Evolutionary conservation across 2,329 filamentous ascomycete genomes (phyloP).

Genomic region (Pseudonectria buxi): DNA sequence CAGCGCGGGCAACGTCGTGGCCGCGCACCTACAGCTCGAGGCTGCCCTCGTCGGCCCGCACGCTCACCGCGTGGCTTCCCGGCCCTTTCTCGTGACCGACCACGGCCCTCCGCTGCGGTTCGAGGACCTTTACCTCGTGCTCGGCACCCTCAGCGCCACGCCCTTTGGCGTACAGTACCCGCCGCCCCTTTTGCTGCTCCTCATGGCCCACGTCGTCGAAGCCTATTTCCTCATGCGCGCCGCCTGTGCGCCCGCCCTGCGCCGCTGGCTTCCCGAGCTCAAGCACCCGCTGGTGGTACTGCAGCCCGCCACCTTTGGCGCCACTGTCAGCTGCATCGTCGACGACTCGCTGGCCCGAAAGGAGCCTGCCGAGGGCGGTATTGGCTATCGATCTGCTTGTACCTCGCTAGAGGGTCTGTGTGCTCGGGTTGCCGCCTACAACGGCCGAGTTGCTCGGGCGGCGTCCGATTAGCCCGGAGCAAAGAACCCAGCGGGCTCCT

Average conservation of each 20-base stretch:
- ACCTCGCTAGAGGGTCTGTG: slow-evolving; percentile 36
- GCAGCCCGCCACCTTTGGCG: slow-evolving; percentile 34
- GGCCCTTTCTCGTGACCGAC: slow-evolving; percentile 46
- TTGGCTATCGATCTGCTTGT: slow-evolving; percentile 33
- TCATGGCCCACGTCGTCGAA: slow-evolving; percentile 27
- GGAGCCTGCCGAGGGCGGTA: slow-evolving; percentile 31
- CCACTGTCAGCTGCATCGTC: slow-evolving; percentile 29
- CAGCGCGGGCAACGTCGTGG: slow-evolving; percentile 44
- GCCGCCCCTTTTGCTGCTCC: slow-evolving; percentile 30
- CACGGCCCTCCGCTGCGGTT: slow-evolving; percentile 37
- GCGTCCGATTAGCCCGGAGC: no score
- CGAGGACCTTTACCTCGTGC: slow-evolving; percentile 32
- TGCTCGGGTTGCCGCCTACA: slow-evolving; percentile 35
- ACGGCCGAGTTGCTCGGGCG: slow-evolving; percentile 14
- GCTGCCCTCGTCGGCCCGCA: slow-evolving; percentile 38
- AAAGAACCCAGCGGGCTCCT: no score
- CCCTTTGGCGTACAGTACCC: slow-evolving; percentile 25
- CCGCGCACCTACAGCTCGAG: slow-evolving; percentile 48
- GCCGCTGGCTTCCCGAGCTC: slow-evolving; percentile 25
- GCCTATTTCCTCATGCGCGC: slow-evolving; percentile 9
- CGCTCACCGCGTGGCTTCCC: slow-evolving; percentile 32
- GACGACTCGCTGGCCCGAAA: slow-evolving; percentile 32
- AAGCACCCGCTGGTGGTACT: slow-evolving; percentile 29
- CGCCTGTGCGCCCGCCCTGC: slow-evolving; percentile 12
- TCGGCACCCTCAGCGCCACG: slow-evolving; percentile 24